Evolutionary conservation across 305 asterid species (phyloP), one percentile per base, ranked within the genome.

Genomic region (Lippia alba): DNA sequence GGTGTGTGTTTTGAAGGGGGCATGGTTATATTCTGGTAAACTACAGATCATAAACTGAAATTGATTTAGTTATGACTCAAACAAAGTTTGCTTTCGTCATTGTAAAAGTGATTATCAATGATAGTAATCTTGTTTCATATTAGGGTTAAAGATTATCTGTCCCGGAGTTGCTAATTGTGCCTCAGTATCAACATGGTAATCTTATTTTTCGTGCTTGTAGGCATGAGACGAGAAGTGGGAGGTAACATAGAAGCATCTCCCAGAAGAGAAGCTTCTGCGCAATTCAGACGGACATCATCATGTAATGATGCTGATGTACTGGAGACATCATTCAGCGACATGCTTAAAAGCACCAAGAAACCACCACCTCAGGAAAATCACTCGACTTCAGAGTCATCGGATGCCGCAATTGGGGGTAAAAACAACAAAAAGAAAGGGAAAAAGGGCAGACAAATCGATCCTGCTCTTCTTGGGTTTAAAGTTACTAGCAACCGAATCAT

Each of bases 401-500:
- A 87, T 34, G 90, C 80, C 61, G 20, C 64, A 20, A 71, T 79
- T 36, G 91, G 83, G 57, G 76, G 76, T 6, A 84, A 87, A 36
- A 82, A 80, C 82, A 80, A 76, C 83, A 95, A 89, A 76, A 95
- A 89, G 91, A 95, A 90, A 77, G 99, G 99, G 33, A 95, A 92
- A 84, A 92, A 92, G 76, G 98, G 98, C 66, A 82, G 96, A 61
- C 98, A 92, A 75, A 94, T 94, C 0, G 99, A 92, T 58, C 99
- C 99, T 0, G 96, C 99, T 58, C 94, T 95, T 67, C 97, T 95
- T 30, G 99, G 99, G 8, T 95, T 95, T 85, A 95, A 92, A 85
- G 99, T 95, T 10, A 87, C 96, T 4, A 95, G 99, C 83, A 95
- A 95, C 75, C 94, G 99, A 54, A 95, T 95, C 76, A 83, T 92